phyloP scores from a whole-genome alignment of 2,329 filamentous ascomycete species.

The Epichloe uncinata region DNA sequence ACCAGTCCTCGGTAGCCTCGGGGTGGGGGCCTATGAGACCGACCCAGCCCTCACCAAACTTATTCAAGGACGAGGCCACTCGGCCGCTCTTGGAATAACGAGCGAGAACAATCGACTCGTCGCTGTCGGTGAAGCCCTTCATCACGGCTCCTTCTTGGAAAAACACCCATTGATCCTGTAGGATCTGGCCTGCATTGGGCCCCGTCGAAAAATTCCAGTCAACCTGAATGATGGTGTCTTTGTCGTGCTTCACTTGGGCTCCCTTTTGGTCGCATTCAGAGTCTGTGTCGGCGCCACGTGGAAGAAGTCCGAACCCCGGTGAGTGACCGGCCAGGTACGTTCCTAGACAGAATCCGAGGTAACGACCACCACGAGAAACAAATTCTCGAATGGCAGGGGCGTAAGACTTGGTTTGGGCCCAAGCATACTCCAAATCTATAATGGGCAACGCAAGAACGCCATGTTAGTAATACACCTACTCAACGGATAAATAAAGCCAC shows the following conservation, averaged over 20 bases:
- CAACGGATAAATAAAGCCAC: not conserved
- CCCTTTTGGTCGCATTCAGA: constrained; percentile 7
- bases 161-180: constrained; percentile 12
- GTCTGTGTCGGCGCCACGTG: constrained; percentile 5
- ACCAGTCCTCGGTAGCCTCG: constrained; percentile 14
- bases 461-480: not conserved
- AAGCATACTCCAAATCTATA: constrained; percentile 11
- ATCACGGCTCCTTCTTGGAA: constrained; percentile 15
- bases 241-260: constrained; percentile 10
- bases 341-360: constrained; percentile 17
- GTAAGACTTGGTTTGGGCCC: constrained; percentile 8
- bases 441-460: not conserved
- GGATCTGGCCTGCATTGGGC: constrained; percentile 7
- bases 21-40: constrained; percentile 15
- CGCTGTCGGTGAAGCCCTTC: constrained; percentile 8
- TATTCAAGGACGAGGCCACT: constrained; percentile 13
- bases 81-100: constrained; percentile 12
- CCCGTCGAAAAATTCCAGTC: constrained; percentile 13
- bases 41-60: constrained; percentile 14
- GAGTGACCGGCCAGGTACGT: constrained; percentile 14
- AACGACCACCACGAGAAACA: constrained; percentile 12
- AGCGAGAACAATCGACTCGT: constrained; percentile 8
- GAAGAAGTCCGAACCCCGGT: constrained; percentile 13
- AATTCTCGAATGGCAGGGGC: constrained; percentile 9
- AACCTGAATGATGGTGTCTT: constrained; percentile 13